A percentile compares a stretch with the other conserved stretches of the same genome.
phyloP scores from a whole-genome alignment of 2,329 filamentous ascomycete species.

The Metarhizium sp. region DNA sequence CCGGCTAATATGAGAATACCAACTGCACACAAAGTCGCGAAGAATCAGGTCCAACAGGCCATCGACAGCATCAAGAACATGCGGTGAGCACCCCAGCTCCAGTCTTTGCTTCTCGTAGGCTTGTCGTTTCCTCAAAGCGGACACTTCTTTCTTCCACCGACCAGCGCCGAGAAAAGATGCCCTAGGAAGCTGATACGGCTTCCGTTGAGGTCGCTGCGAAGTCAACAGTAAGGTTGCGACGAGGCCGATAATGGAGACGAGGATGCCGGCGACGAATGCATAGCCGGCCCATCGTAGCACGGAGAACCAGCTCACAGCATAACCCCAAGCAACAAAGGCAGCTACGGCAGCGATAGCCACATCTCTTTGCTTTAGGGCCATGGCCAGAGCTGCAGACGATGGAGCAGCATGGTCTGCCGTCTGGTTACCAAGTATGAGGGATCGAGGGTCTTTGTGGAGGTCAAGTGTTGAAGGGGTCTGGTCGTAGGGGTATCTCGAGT shows the following conservation, averaged over 20 bases:
- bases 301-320: slow-evolving; percentile 74
- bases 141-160: slow-evolving; percentile 63
- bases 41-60: slow-evolving; percentile 66
- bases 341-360: slow-evolving; percentile 57
- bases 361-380: slow-evolving; percentile 69
- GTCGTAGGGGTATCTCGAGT: too few species aligned
- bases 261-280: slow-evolving; percentile 64
- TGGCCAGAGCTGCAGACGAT: slow-evolving; percentile 26
- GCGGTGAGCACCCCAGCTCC: slow-evolving; percentile 59
- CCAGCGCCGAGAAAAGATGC: slow-evolving; percentile 51
- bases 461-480: not conserved
- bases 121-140: slow-evolving; percentile 54
- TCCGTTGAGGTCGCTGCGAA: slow-evolving; percentile 39
- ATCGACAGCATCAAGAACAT: slow-evolving; percentile 73
- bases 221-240: slow-evolving; percentile 45
- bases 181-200: slow-evolving; percentile 31
- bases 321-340: slow-evolving; percentile 80
- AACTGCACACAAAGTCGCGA: slow-evolving; percentile 77
- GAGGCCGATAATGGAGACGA: slow-evolving; percentile 45
- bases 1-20: slow-evolving; percentile 81
- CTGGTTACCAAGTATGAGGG: slow-evolving; percentile 4
- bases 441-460: not conserved
- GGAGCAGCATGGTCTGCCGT: slow-evolving; percentile 23
- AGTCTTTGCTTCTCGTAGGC: slow-evolving; percentile 61
- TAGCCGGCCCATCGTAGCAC: slow-evolving; percentile 76